Conservation (phyloP, 768 basidiomycete species). For the Amanita phalloides region DNA sequence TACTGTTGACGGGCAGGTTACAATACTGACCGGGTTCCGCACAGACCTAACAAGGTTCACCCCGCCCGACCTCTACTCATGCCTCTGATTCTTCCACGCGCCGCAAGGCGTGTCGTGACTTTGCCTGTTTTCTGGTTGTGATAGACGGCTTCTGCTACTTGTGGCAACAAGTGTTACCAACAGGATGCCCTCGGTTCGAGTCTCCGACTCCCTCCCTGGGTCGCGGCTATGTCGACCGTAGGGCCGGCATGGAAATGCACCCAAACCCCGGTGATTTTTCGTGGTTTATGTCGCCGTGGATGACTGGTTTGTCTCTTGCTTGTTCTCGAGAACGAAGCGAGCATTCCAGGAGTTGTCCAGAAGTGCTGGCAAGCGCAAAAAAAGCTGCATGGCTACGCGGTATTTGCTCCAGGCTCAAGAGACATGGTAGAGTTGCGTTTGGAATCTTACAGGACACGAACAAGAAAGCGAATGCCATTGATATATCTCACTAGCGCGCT, state of each 20-base stretch:
- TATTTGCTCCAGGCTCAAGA: slow-evolving; percentile 8
- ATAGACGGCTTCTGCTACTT: slow-evolving; percentile 5
- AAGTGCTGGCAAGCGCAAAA: slow-evolving; percentile 42
- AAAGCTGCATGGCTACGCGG: slow-evolving; percentile 42
- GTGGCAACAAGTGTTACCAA: slow-evolving; percentile 23
- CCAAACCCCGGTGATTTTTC: slow-evolving; percentile 46
- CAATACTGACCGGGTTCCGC: slow-evolving; percentile 12
- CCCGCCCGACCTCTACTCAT: background rate
- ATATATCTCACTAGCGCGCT: slow-evolving; percentile 10
- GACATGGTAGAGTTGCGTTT: slow-evolving; percentile 1
- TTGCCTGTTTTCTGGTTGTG: slow-evolving; percentile 1
- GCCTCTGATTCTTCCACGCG: slow-evolving; percentile 9
- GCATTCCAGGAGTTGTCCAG: slow-evolving; percentile 23
- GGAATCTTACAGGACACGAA: slow-evolving; percentile 16
- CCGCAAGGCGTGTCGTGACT: slow-evolving; percentile 6
- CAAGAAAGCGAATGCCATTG: slow-evolving; percentile 18
- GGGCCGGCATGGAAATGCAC: slow-evolving; percentile 11
- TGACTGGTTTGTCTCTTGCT: slow-evolving; percentile 18
- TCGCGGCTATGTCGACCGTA: slow-evolving; percentile 6
- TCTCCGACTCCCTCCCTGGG: slow-evolving; percentile 31
- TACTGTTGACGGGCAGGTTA: background rate
- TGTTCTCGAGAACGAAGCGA: slow-evolving; percentile 9
- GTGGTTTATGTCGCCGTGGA: slow-evolving; percentile 43
- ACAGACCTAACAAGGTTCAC: slow-evolving; percentile 12
- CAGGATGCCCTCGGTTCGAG: slow-evolving; percentile 28